Evolutionary conservation across 1,139 yeast genomes (phyloP).

Genomic region (Pneumocystis canis): DNA sequence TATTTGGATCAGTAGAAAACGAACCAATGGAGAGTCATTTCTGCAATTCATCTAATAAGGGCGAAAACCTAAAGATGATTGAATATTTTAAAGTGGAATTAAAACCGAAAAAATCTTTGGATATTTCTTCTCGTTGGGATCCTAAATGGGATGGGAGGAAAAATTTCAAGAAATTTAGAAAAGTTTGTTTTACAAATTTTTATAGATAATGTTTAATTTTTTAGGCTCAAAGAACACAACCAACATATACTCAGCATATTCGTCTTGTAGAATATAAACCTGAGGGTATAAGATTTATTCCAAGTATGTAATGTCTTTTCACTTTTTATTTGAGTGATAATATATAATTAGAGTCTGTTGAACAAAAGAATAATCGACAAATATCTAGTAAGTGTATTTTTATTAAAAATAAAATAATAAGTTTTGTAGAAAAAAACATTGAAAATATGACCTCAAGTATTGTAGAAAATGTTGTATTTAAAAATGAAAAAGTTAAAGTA

Average conservation of each 20-base stretch:
- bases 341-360: background rate
- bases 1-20: background rate
- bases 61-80: slow-evolving; percentile 2
- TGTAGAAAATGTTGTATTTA: background rate
- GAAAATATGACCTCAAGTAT: background rate
- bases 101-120: background rate
- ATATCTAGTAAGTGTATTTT: background rate
- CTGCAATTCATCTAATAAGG: background rate
- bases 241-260: background rate
- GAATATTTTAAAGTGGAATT: slow-evolving; percentile 4
- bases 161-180: slow-evolving; percentile 8
- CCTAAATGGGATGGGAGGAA: slow-evolving; percentile 9
- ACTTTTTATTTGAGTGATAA: background rate
- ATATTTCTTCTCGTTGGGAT: background rate
- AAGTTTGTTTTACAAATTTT: background rate
- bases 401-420: background rate
- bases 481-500: background rate
- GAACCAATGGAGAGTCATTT: background rate
- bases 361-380: background rate
- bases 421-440: background rate
- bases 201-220: background rate
- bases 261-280: background rate
- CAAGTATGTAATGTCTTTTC: background rate
- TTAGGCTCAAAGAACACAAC: background rate
- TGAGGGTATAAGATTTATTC: background rate